Evolutionary conservation across 2,329 filamentous ascomycete species (phyloP).

Genomic region (Xylaria sp.): DNA sequence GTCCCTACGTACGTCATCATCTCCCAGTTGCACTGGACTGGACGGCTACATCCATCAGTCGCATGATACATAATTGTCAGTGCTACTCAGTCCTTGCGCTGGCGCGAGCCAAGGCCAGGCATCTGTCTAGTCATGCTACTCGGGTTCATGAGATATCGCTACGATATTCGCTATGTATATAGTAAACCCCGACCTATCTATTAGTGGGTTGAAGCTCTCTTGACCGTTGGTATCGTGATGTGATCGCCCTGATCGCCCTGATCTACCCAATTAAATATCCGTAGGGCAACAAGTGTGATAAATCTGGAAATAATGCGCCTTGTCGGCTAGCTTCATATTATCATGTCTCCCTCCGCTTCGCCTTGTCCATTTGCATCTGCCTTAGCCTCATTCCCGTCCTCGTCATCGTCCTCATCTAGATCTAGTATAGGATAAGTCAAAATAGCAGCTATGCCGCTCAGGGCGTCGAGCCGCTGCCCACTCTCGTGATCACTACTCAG

Average conservation of each 20-base stretch:
- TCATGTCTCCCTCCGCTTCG: conserved; percentile 27
- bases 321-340: conserved; percentile 28
- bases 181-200: no score
- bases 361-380: conserved; percentile 33
- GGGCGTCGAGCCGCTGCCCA: conserved; percentile 77
- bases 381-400: conserved; percentile 58
- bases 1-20: background rate
- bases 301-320: background rate
- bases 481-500: conserved; percentile 94
- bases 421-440: conserved; percentile 86
- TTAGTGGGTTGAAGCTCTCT: no score
- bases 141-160: no score
- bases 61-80: no score
- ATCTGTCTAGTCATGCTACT: no score
- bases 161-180: no score
- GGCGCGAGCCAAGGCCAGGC: no score
- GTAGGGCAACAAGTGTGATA: background rate
- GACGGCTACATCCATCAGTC: background rate
- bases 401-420: conserved; percentile 59
- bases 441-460: conserved; percentile 88
- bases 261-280: background rate
- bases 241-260: background rate
- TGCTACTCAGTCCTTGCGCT: no score
- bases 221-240: no score
- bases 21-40: background rate